Percentiles rank a stretch among this genome's conserved stretches.
Evolutionary conservation across 768 basidiomycete genomes (phyloP).

Genomic region (Holtermanniella nyarrowii): DNA sequence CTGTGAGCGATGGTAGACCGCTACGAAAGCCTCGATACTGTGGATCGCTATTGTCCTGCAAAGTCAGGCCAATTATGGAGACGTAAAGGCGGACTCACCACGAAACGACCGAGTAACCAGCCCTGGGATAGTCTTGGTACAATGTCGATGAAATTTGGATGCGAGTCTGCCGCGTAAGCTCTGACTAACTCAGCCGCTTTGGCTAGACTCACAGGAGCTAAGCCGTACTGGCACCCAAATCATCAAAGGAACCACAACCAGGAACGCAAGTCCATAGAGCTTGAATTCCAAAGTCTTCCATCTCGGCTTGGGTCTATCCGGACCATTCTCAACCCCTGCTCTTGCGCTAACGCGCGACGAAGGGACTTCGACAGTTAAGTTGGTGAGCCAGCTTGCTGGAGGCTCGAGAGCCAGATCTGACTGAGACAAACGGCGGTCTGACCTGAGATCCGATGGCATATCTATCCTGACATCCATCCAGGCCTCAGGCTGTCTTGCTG

Average conservation of each 20-base stretch:
- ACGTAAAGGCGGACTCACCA: slow-evolving; percentile 50
- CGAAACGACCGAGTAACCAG: slow-evolving; percentile 68
- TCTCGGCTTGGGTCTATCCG: slow-evolving; percentile 34
- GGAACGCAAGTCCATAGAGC: slow-evolving; percentile 57
- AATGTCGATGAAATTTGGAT: slow-evolving; percentile 64
- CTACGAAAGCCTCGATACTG: slow-evolving; percentile 83
- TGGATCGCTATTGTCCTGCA: slow-evolving; percentile 79
- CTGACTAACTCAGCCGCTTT: not conserved
- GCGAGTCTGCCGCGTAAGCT: slow-evolving; percentile 1
- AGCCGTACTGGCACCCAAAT: slow-evolving; percentile 61
- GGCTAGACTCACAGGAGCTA: slow-evolving; percentile 57
- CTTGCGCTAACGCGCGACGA: not conserved
- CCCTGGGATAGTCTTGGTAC: slow-evolving; percentile 53
- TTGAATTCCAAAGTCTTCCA: slow-evolving; percentile 78
- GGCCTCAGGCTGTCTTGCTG: too few relatives aligned
- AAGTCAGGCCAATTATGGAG: not conserved
- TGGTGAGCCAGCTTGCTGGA: not conserved
- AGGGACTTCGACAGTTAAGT: not conserved
- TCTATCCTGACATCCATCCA: not conserved
- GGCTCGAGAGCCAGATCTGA: too few relatives aligned
- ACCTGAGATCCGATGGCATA: not conserved
- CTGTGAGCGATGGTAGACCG: slow-evolving; percentile 58
- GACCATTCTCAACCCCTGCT: not conserved
- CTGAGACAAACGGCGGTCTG: not conserved
- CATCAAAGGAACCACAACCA: slow-evolving; percentile 61